Conservation (phyloP, 1,139 yeast species). For the Magnusiomyces fungicola region DNA sequence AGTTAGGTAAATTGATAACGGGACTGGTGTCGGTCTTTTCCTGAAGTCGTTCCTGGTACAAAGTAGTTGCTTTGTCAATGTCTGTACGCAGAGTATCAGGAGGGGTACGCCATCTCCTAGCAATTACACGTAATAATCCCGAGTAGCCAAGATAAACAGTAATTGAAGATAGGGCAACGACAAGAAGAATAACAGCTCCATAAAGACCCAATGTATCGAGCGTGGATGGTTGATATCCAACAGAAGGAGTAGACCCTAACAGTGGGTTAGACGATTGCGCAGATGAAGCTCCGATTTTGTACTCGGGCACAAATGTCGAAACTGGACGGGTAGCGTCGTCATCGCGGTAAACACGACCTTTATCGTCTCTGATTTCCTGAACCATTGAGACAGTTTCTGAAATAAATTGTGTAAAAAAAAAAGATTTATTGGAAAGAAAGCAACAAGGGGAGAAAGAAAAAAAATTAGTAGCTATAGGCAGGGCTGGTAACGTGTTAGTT, state of each 20-base stretch:
- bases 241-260: background rate
- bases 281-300: background rate
- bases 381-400: too few relatives aligned
- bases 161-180: slow-evolving; percentile 6
- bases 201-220: background rate
- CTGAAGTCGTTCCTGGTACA: background rate
- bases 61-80: slow-evolving; percentile 8
- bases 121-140: slow-evolving; percentile 2
- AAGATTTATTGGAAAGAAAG: too few relatives aligned
- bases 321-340: background rate
- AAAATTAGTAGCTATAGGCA: background rate
- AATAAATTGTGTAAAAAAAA: background rate
- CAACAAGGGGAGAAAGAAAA: background rate
- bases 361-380: background rate
- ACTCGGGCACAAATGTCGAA: background rate
- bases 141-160: background rate
- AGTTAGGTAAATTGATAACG: slow-evolving; percentile 17
- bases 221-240: background rate
- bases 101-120: slow-evolving; percentile 26
- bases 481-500: too few relatives aligned
- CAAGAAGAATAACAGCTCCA: slow-evolving; percentile 14
- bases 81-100: slow-evolving; percentile 16
- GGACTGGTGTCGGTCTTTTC: slow-evolving; percentile 1
- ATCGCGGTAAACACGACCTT: background rate
- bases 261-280: background rate